Conservation (phyloP, 495 filamentous ascomycete genomes). For the Hypomontagnella monticulosa region DNA sequence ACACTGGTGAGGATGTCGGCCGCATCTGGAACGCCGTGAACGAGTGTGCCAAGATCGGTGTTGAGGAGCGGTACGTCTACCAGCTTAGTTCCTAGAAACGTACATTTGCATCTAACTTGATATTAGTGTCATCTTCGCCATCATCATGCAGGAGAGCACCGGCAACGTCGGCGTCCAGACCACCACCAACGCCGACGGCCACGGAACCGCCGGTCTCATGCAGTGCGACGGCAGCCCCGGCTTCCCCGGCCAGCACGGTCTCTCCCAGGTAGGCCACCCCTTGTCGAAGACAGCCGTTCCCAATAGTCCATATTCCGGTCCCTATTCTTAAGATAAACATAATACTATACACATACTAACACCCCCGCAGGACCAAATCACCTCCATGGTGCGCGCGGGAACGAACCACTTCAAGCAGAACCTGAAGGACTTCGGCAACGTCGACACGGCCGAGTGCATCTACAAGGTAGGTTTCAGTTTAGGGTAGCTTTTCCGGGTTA, state of each 20-base stretch:
- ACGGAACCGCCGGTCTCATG: conserved; percentile 51
- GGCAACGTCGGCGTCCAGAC: conserved; percentile 52
- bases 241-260: conserved; percentile 45
- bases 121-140: conserved; percentile 49
- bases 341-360: conserved; percentile 1
- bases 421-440: conserved; percentile 45
- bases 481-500: too few species aligned
- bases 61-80: conserved; percentile 50
- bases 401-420: conserved; percentile 51
- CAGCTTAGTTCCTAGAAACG: background rate
- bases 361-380: conserved; percentile 44
- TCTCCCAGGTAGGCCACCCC: conserved; percentile 46
- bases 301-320: background rate
- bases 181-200: conserved; percentile 47
- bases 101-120: conserved; percentile 5
- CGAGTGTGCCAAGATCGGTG: conserved; percentile 46
- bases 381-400: conserved; percentile 50
- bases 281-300: conserved; percentile 9
- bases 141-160: conserved; percentile 58
- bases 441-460: conserved; percentile 46
- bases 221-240: conserved; percentile 48
- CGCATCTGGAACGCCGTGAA: conserved; percentile 48
- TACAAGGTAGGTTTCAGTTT: too few species aligned
- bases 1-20: conserved; percentile 49
- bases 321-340: background rate